Evolutionary conservation across 1,284 basidiomycete genomes (phyloP).

Genomic region (Puccinia hordei): DNA sequence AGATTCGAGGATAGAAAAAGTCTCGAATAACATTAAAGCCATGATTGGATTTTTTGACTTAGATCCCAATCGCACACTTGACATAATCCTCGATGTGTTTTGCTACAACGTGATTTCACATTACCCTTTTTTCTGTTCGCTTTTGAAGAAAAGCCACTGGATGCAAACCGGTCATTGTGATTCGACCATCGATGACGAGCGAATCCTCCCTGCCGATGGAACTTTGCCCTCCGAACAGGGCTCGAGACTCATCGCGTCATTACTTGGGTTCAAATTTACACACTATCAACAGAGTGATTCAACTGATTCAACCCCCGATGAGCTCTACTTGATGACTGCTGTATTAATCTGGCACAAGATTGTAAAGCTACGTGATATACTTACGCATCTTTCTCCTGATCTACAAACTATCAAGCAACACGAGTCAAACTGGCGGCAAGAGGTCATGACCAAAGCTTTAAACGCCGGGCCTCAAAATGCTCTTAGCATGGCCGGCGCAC

Average conservation of each 20-base stretch:
- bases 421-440: constrained; percentile 44
- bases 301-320: constrained; percentile 68
- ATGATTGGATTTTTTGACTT: constrained; percentile 91
- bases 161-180: constrained; percentile 53
- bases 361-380: constrained; percentile 79
- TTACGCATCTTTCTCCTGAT: constrained; percentile 70
- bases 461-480: constrained; percentile 32
- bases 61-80: constrained; percentile 88
- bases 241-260: constrained; percentile 75
- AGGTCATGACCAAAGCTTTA: constrained; percentile 37
- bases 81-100: constrained; percentile 89
- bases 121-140: constrained; percentile 85
- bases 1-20: constrained; percentile 69
- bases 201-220: constrained; percentile 16
- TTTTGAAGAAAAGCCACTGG: constrained; percentile 85
- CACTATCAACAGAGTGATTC: constrained; percentile 73
- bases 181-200: constrained; percentile 26
- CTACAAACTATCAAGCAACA: constrained; percentile 55
- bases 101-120: constrained; percentile 78
- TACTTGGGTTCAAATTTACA: constrained; percentile 92
- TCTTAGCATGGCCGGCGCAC: constrained; percentile 52
- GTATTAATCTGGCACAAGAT: constrained; percentile 85
- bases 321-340: constrained; percentile 79
- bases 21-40: constrained; percentile 83
- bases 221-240: constrained; percentile 58